Base-by-base conservation (phyloP, 2,329 filamentous ascomycete species). In the Neopestalotiopsis rosae region DNA sequence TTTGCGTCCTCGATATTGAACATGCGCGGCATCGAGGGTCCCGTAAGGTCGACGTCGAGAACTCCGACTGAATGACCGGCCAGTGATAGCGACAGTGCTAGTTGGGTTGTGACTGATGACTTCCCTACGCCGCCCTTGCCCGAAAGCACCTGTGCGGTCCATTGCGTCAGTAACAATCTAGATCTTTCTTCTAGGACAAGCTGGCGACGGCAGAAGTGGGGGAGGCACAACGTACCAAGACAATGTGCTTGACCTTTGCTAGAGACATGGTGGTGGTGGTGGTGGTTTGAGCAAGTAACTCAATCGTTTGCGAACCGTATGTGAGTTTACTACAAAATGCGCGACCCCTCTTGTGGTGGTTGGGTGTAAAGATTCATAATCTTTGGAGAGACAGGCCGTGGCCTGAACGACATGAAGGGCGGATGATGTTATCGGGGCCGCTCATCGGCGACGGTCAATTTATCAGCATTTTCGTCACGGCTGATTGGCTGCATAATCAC, bases 111-210 rank as follows among this genome's bases (percentile, higher is more conserved):
- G n/a, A 98, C 91, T 66, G 94, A 97, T 58, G 95, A 98, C 85
- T 99, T 99, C 69, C 96, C 96, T 24, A 99, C 96, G 74, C 96
- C 96, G 77, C 96, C 96, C 87, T 99, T 99, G 75, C 96, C 96
- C 13, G 96, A 98, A 62, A 99, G 91, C 71, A 95, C 88, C 88
- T 90, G 67, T 66, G 28, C 10, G 14, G n/a, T 38, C 17, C 20
- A 14, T 52, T 17, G 52, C 13, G 49, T 61, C 28, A 45, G 65
- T 34, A 67, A 38, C 10, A 10, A 38, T 38, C 34, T 10, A 7
- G 10, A 6, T 38, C 34, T 38, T 10, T 10, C 34, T 38, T 38
- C 34, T 38, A 6, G 10, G 34, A 38, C 34, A 38, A 6, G 34
- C 10, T 38, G 34, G n/a, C 17, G 14, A 49, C 20, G 49, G 24